Base-by-base conservation (phyloP, 192 early-diverging fungal genomes). In the Coemansia sp. region DNA sequence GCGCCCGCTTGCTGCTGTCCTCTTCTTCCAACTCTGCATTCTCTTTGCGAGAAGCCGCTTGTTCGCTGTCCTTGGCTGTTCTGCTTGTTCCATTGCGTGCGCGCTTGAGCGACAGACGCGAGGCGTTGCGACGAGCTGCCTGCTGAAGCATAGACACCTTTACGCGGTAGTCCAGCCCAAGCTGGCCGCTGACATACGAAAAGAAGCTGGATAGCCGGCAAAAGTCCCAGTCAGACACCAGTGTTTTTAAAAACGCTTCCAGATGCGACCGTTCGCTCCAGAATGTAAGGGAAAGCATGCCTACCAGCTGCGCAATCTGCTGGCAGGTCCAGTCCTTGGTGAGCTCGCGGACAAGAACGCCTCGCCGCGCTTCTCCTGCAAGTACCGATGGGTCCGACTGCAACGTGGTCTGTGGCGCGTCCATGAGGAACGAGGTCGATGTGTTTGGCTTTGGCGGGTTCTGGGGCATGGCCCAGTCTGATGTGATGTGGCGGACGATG, bases 401-500 rank as follows among this genome's bases (percentile, higher is more conserved):
- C 61, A 64, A 17, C 62, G 75, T 20, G 60, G 73, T 5, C 71
- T 77, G 56, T 5, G 22, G 66, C 20, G 54, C 48, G 62, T 73
- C 72, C 32, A 62, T 50, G 48, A 68, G 77, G 69, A 76, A 68
- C 6, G 69, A 67, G 6, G 67, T 60, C 18, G 52, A 49, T 28
- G 64, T 11, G 10, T 56, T 77, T 29, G 84, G 81, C 62, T 85
- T 77, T 30, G 75, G 62, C 7, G 71, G 28, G 61, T 55, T 68
- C 22, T 74, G 62, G n/a, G 80, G 70, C 7, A 68, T 40, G 2
- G 76, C 72, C 90, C 90, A 91, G 75, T 87, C 88, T 63, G 88
- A 79, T 16, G 88, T 89, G 42, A 91, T 85, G 65, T 89, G 86
- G 40, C 86, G 74, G n/a, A 91, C 85, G 12, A 91, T 82, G 18